phyloP scores from a whole-genome alignment of 2,329 filamentous ascomycete genomes.

The Neopestalotiopsis clavispora region DNA sequence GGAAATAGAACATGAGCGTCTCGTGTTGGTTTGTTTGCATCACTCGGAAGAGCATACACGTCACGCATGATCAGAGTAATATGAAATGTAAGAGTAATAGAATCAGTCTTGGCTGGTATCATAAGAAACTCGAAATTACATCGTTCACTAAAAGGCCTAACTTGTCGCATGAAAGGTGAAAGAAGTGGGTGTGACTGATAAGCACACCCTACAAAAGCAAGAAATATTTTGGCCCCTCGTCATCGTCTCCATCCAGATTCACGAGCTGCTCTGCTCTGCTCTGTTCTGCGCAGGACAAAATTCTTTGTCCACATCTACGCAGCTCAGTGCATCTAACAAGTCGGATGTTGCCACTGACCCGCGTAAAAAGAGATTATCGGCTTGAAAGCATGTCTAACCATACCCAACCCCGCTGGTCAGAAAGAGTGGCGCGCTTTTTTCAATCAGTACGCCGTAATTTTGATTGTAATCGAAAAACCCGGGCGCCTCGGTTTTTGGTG shows the following conservation, averaged over 20 bases:
- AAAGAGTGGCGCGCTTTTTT: slow-evolving; percentile 7
- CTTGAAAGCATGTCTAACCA: slow-evolving; percentile 21
- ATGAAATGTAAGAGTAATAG: not conserved
- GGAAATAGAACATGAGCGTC: not conserved
- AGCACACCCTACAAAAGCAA: slow-evolving; percentile 31
- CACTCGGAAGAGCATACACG: not conserved
- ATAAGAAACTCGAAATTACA: slow-evolving; percentile 47
- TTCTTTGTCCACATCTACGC: not conserved
- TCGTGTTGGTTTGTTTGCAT: not conserved
- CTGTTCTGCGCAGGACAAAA: not conserved
- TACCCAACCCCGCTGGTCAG: slow-evolving; percentile 15
- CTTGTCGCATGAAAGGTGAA: slow-evolving; percentile 34
- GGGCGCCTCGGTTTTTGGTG: slow-evolving; percentile 6
- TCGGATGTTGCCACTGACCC: not conserved
- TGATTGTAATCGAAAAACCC: slow-evolving; percentile 12
- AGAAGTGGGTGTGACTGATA: slow-evolving; percentile 36
- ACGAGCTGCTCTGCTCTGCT: not conserved
- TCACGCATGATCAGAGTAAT: not conserved
- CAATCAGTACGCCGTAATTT: slow-evolving; percentile 11
- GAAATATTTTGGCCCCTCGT: slow-evolving; percentile 33
- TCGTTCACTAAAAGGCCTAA: slow-evolving; percentile 39
- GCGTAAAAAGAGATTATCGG: slow-evolving; percentile 7
- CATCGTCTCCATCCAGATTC: not conserved
- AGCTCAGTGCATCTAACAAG: slow-evolving; percentile 11
- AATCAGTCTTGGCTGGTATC: slow-evolving; percentile 47